Conservation (phyloP, 257 asterid species). For the Anisodus acutangulus region DNA sequence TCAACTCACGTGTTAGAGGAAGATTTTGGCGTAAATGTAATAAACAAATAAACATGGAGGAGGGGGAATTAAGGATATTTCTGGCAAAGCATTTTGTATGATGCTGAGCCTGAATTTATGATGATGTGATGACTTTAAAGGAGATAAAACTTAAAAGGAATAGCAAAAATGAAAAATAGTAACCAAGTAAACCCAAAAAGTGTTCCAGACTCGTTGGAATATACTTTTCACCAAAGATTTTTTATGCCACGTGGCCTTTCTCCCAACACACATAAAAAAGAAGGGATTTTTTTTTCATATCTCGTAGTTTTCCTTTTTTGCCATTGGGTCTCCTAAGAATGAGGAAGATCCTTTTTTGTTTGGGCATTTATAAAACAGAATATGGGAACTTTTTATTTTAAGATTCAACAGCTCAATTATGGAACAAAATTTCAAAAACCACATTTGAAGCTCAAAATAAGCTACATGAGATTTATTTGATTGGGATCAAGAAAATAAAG, state of each 20-base stretch:
- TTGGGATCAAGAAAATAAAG: too few species aligned
- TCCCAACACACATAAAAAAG: conserved; percentile 36
- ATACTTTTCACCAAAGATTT: conserved; percentile 27
- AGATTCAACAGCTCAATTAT: background rate
- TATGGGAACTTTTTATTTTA: background rate
- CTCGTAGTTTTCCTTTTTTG: background rate
- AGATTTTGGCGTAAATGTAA: too few species aligned
- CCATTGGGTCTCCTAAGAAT: background rate
- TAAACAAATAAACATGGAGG: too few species aligned
- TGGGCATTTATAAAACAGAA: background rate
- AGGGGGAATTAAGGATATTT: too few species aligned
- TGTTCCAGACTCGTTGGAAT: conserved; percentile 35
- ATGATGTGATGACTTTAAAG: background rate
- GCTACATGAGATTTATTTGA: too few species aligned
- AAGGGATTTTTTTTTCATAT: background rate
- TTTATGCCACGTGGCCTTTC: conserved; percentile 49
- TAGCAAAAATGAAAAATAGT: background rate
- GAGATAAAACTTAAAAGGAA: background rate
- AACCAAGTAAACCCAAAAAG: background rate
- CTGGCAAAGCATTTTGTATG: too few species aligned
- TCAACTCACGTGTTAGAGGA: too few species aligned
- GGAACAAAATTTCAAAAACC: conserved; percentile 28
- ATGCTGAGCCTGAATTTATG: background rate
- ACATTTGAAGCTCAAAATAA: conserved; percentile 13
- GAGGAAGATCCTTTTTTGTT: too few species aligned